Evolutionary conservation across 2,329 filamentous ascomycete species (phyloP).

Genomic region (Venturia aucupariae): DNA sequence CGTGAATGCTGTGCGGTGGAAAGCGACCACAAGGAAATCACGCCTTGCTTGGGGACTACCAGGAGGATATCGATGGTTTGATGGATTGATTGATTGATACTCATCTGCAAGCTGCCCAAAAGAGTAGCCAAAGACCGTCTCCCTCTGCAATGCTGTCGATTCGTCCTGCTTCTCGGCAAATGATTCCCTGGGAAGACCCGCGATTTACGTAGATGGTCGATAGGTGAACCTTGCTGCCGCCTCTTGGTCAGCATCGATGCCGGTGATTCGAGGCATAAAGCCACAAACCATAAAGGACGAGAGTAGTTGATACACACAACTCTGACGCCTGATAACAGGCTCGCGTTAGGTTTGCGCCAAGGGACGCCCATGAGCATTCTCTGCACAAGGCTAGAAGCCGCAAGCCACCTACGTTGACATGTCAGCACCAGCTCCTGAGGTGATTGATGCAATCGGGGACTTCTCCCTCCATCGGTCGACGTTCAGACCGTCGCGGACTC

Average conservation of each 20-base stretch:
- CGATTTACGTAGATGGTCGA: not conserved
- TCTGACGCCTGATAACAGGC: not conserved
- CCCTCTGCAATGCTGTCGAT: not conserved
- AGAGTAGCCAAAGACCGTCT: not conserved
- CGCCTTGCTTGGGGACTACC: not conserved
- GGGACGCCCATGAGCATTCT: not conserved
- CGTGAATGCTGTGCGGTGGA: not conserved
- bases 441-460: not conserved
- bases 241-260: not conserved
- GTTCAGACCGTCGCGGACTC: not conserved
- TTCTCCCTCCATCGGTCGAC: not conserved
- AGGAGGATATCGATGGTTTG: not conserved
- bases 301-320: not conserved
- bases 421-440: slow-evolving; percentile 3
- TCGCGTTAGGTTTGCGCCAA: not conserved
- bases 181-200: not conserved
- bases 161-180: slow-evolving; percentile 1
- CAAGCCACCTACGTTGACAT: not conserved
- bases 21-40: not conserved
- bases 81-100: not conserved
- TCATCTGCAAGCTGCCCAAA: not conserved
- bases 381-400: not conserved
- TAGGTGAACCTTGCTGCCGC: not conserved
- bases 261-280: not conserved
- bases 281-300: not conserved